phyloP scores from a whole-genome alignment of 148 eudicot species.

The Chenopodium formosanum region DNA sequence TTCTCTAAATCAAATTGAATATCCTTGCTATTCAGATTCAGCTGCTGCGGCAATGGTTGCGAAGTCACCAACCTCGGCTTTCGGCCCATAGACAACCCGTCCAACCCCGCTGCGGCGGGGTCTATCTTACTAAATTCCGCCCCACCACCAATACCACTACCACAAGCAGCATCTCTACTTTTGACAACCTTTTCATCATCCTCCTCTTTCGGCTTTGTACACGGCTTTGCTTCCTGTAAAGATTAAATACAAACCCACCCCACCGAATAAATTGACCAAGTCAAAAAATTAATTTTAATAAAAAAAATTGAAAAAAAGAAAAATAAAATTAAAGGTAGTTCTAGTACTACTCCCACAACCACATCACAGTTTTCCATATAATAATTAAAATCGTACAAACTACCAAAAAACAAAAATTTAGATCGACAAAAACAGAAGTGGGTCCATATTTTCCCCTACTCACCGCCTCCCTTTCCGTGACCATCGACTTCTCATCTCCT shows the following conservation, averaged over 20 bases:
- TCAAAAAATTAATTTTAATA: neutral
- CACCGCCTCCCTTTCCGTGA: slow-evolving; percentile 43
- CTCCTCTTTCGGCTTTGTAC: slow-evolving; percentile 30
- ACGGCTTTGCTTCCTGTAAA: slow-evolving; percentile 33
- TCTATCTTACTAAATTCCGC: slow-evolving; percentile 7
- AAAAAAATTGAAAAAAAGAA: neutral
- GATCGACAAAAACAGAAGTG: slow-evolving; percentile 10
- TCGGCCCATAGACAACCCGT: no score
- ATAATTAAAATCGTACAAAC: slow-evolving; percentile 21
- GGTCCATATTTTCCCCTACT: slow-evolving; percentile 33
- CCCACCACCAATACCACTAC: neutral
- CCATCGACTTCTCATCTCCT: slow-evolving; percentile 39
- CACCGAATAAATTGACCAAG: slow-evolving; percentile 23
- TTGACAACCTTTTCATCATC: slow-evolving; percentile 24
- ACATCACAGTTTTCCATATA: slow-evolving; percentile 22
- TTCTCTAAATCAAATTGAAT: slow-evolving; percentile 58
- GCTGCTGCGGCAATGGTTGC: slow-evolving; percentile 19
- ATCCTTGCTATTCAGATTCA: slow-evolving; percentile 15
- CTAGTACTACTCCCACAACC: neutral
- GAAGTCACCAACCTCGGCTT: neutral
- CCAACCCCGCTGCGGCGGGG: neutral
- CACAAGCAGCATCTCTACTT: neutral
- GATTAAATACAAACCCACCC: slow-evolving; percentile 5
- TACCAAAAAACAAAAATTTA: slow-evolving; percentile 13
- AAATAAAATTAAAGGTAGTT: neutral